Base-by-base conservation (phyloP, 2,329 filamentous ascomycete species). In the Cyclaneusma minus region DNA sequence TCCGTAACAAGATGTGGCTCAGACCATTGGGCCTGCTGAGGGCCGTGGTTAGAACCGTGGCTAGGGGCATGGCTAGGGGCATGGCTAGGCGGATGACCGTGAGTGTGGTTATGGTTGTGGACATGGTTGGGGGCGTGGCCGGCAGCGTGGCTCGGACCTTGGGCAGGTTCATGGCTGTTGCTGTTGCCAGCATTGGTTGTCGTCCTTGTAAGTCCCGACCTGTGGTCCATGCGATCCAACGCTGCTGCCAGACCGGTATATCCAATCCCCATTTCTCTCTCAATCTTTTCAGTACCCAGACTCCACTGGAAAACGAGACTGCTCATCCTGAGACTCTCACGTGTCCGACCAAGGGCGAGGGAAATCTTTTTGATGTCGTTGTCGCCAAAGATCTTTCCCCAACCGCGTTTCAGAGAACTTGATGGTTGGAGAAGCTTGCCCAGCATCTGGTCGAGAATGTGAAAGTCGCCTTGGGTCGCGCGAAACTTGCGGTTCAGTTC, bases 191-290 rank as follows among this genome's bases (percentile, higher is more conserved):
- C 13, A 12, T 17, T 18, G n/a, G 6, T n/a, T n/a, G n/a, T 28
- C 4, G 27, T 9, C 3, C 7, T 23, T 23, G 24, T 12, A 20
- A 9, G 30, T 32, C 4, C 30, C 7, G 27, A 11, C 14, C 36
- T 35, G 10, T 35, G 26, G 13, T 42, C 39, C 33, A 68, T 49
- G 29, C 61, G 56, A 22, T 74, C 66, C 7, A 79, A 57, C 3
- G 72, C 72, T 7, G 72, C 71, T 1, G 68, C 64, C 6, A 80
- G 57, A 4, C 70, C 70, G 2, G 70, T 71, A 41, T 75, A 80
- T 22, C 74, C 74, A 23, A 76, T 74, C 11, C 70, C 69, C 21
- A 68, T 59, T 8, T 68, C 60, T 10, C 62, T 61, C 36, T 75
- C 68, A 10, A 65, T 62, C 42, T 62, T 66, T 12, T 58, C 56